phyloP scores from a whole-genome alignment of 805 yeast species.

The Candida verbasci region DNA sequence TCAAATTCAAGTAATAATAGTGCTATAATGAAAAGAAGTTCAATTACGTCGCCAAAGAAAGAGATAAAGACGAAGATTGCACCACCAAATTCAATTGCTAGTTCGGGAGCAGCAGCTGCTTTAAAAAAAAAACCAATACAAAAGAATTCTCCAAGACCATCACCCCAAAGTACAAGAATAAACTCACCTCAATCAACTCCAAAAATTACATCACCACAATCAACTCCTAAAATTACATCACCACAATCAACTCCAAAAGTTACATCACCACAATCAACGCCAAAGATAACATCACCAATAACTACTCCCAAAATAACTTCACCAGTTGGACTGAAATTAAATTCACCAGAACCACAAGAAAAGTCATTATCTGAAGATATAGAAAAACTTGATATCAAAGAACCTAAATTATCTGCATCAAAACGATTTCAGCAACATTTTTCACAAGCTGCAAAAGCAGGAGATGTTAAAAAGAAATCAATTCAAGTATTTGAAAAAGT shows the following conservation, averaged over 20 bases:
- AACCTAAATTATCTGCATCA: slow-evolving; percentile 26
- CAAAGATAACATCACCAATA: slow-evolving; percentile 10
- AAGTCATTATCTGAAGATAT: slow-evolving; percentile 11
- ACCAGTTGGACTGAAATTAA: slow-evolving; percentile 5
- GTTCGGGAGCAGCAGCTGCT: slow-evolving; percentile 10
- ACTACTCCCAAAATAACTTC: background rate
- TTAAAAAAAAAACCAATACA: slow-evolving; percentile 4
- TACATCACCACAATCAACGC: background rate
- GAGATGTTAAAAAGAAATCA: slow-evolving; percentile 34
- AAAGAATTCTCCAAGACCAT: background rate
- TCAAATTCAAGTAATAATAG: slow-evolving; percentile 14
- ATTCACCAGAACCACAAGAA: slow-evolving; percentile 14
- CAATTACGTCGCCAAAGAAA: slow-evolving; percentile 16
- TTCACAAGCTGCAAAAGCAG: slow-evolving; percentile 33
- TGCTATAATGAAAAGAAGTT: slow-evolving; percentile 13
- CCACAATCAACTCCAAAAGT: background rate
- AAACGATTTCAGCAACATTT: slow-evolving; percentile 38
- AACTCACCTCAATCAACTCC: too few species aligned
- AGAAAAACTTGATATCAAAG: slow-evolving; percentile 12
- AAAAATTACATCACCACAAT: too few species aligned
- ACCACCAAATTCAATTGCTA: background rate
- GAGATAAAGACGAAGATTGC: background rate
- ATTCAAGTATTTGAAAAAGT: slow-evolving; percentile 32
- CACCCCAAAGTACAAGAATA: too few species aligned
- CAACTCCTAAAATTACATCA: background rate